Conservation (phyloP, 441 rosid genomes). For the Gossypium trilobum region DNA sequence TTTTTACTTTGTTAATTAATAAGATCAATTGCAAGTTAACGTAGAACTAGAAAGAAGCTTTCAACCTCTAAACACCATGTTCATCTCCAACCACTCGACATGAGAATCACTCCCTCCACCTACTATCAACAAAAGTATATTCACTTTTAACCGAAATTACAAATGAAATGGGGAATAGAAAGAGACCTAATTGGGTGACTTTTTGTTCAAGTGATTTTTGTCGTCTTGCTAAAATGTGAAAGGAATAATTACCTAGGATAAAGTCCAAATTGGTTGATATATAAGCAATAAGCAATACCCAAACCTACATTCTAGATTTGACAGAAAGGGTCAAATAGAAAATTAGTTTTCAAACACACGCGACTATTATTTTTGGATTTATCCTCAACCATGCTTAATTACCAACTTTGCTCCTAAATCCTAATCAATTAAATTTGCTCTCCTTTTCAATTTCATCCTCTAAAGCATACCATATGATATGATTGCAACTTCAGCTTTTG, state of each 20-base stretch:
- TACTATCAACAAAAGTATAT: no score
- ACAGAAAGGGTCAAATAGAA: neutral
- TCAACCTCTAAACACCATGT: no score
- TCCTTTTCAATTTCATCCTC: neutral
- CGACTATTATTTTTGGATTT: neutral
- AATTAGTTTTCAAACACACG: constrained; percentile 1
- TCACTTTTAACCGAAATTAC: neutral
- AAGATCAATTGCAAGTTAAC: no score
- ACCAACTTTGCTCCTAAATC: neutral
- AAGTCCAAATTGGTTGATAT: constrained; percentile 17
- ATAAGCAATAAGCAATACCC: constrained; percentile 6
- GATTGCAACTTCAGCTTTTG: neutral
- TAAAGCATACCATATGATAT: neutral
- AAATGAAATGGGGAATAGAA: neutral
- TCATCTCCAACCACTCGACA: no score
- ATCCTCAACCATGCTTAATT: neutral
- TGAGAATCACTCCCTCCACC: no score
- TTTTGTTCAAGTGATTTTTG: neutral
- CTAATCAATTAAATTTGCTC: neutral
- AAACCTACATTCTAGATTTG: constrained; percentile 8
- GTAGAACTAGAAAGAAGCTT: no score
- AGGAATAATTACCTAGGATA: constrained; percentile 4
- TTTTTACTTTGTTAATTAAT: no score
- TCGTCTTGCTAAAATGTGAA: constrained; percentile 8
- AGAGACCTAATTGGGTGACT: neutral